Percentiles rank a stretch among this genome's conserved stretches.
phyloP scores from a whole-genome alignment of 768 basidiomycete species.

The Scleroderma citrinum region DNA sequence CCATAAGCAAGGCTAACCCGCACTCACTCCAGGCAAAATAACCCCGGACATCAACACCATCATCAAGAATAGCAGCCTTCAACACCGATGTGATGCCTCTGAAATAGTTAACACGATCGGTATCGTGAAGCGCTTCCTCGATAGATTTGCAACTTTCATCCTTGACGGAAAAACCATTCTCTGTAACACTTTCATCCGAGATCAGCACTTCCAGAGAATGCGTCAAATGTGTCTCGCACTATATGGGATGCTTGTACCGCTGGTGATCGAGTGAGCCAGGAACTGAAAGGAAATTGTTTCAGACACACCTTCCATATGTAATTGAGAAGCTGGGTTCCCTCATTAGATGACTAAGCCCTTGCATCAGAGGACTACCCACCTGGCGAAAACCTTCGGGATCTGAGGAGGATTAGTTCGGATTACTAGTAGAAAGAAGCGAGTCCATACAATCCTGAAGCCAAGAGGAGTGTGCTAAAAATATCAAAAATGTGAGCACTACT shows the following conservation, averaged over 20 bases:
- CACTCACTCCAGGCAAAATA: constrained; percentile 67
- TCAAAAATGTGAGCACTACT: not conserved
- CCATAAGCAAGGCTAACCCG: not conserved
- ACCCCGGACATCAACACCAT: constrained; percentile 54
- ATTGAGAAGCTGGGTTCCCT: constrained; percentile 44
- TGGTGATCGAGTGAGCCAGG: constrained; percentile 11
- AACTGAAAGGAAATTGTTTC: not conserved
- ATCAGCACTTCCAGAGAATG: not conserved
- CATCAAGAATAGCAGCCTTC: constrained; percentile 52
- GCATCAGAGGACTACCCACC: constrained; percentile 27
- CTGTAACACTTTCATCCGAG: constrained; percentile 46
- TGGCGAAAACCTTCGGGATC: constrained; percentile 65
- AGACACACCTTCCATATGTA: constrained; percentile 58
- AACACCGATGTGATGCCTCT: constrained; percentile 49
- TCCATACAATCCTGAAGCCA: constrained; percentile 62
- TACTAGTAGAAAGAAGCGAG: not conserved
- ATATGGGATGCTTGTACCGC: constrained; percentile 48
- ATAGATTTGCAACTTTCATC: constrained; percentile 50
- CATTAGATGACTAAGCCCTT: not conserved
- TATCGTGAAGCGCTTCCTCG: constrained; percentile 49
- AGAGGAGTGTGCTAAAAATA: constrained; percentile 46
- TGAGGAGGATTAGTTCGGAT: constrained; percentile 14
- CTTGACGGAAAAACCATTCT: constrained; percentile 70
- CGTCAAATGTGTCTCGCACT: constrained; percentile 31
- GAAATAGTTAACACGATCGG: constrained; percentile 66